Evolutionary conservation across 441 rosid species (phyloP), one percentile per base, ranked within the genome.

Genomic region (Oxalis stricta): DNA sequence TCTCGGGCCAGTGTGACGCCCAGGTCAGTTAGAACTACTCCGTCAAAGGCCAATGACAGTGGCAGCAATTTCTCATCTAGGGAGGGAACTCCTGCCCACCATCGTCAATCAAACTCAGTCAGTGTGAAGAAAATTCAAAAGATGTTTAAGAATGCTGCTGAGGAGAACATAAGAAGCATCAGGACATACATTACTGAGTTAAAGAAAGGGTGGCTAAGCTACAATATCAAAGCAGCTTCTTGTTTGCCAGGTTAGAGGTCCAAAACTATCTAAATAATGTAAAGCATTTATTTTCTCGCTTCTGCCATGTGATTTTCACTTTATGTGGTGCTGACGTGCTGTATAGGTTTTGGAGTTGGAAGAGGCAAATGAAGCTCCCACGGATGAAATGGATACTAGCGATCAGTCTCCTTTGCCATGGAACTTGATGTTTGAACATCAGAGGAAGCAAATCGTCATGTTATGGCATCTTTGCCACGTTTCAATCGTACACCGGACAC

Each of bases 381-480:
- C 38, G 0, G 60, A 19, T 3, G 87, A 69, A 60, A 51, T 52
- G 1, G 76, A 67, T 18, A 24, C 51, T 21, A 18, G 13, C 6
- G 71, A 56, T 30, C 66, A 68, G 44, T 72, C 92, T 53, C 93
- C 79, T 37, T 55, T 66, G 68, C 69, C 91, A 26, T 79, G 91
- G 95, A 68, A 66, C 11, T 42, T 75, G 53, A 40, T 66, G 33
- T 88, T 84, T 33, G 89, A 88, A 57, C 89, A 84, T 31, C 84
- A 84, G 55, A 81, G 76, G 58, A 81, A 65, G 72, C 89, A 84
- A 48, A 84, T 88, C 22, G 55, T 88, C 51, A 88, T 88, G 97
- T 56, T 88, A 55, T 88, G 97, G 97, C 95, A 88, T 58, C 54
- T 88, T 42, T 84, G 97, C 70, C 97, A 88, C 50, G 87, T 81